These are phyloP conservation scores for Collybiopsis luxurians DNA, from an alignment of 768 basidiomycete genomes.

Conservation along the genomic window DNA sequence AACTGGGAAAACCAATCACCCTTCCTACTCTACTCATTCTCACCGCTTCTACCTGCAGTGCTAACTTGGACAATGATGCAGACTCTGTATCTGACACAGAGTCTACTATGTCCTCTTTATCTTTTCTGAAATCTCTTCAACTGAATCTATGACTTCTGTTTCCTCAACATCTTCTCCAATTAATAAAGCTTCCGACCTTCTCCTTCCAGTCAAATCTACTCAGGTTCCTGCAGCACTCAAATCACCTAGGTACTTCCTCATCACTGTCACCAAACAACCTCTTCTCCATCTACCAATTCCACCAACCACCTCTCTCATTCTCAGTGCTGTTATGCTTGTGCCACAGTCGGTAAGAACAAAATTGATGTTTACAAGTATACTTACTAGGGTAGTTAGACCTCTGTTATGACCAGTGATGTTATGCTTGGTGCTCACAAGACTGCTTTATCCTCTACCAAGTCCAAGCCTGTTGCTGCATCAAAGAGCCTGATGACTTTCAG, in stretches of 20 bases:
- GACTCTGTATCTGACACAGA: conserved; percentile 6
- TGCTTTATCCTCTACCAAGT: too few relatives aligned
- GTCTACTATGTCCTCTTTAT: neutral
- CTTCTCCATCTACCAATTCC: neutral
- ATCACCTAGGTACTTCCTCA: neutral
- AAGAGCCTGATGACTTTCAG: neutral
- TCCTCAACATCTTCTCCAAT: conserved; percentile 1
- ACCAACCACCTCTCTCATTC: neutral
- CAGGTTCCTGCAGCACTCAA: neutral
- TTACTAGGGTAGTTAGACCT: conserved; percentile 5
- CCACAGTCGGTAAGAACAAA: neutral
- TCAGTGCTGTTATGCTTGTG: neutral
- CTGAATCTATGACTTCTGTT: conserved; percentile 3
- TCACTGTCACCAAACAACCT: neutral
- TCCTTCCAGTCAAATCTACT: too few relatives aligned
- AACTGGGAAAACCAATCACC: neutral
- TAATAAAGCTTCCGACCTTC: neutral
- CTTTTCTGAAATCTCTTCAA: conserved; percentile 1
- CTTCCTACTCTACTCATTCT: neutral
- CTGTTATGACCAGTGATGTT: conserved; percentile 5
- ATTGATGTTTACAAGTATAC: neutral
- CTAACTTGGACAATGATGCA: neutral
- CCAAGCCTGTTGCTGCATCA: neutral
- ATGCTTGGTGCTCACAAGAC: conserved; percentile 5
- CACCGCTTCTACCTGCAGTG: neutral